A percentile compares a stretch with the other conserved stretches of the same genome.
Conservation (phyloP, 2,329 filamentous ascomycete genomes). For the Exserohilum rostratum region DNA sequence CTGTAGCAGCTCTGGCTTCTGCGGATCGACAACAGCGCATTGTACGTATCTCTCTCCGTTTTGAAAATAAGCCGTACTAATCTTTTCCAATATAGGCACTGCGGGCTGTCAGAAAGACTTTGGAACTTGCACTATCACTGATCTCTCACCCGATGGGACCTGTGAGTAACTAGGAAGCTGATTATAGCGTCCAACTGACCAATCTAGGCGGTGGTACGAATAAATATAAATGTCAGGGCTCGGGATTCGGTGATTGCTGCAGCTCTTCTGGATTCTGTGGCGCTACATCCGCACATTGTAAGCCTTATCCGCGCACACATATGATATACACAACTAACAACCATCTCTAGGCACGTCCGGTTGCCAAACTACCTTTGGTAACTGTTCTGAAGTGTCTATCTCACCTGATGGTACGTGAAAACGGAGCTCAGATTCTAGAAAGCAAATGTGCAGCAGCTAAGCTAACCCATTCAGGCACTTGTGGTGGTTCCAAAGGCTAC, state of each 20-base stretch:
- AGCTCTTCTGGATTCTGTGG: not conserved
- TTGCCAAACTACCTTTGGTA: not conserved
- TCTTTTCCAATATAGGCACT: not conserved
- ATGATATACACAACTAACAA: not conserved
- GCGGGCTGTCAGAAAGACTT: constrained; percentile 4
- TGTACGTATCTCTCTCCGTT: not conserved
- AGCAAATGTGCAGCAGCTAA: no score
- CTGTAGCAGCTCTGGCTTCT: constrained; percentile 14
- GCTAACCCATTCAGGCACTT: no score
- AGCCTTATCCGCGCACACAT: not conserved
- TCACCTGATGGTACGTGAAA: not conserved
- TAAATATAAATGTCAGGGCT: not conserved
- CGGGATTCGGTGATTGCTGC: not conserved
- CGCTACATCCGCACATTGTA: not conserved
- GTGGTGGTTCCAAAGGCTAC: not conserved
- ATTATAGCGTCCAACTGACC: no score
- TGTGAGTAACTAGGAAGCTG: no score
- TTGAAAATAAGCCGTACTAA: no score
- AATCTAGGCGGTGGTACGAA: not conserved
- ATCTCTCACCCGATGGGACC: not conserved
- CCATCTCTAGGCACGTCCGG: not conserved
- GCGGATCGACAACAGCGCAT: not conserved
- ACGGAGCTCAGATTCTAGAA: no score
- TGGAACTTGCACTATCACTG: not conserved
- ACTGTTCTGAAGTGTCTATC: not conserved